These are phyloP conservation scores for Clavariopsis aquatica DNA, from an alignment of 495 filamentous ascomycete genomes.

Conservation along the genomic window DNA sequence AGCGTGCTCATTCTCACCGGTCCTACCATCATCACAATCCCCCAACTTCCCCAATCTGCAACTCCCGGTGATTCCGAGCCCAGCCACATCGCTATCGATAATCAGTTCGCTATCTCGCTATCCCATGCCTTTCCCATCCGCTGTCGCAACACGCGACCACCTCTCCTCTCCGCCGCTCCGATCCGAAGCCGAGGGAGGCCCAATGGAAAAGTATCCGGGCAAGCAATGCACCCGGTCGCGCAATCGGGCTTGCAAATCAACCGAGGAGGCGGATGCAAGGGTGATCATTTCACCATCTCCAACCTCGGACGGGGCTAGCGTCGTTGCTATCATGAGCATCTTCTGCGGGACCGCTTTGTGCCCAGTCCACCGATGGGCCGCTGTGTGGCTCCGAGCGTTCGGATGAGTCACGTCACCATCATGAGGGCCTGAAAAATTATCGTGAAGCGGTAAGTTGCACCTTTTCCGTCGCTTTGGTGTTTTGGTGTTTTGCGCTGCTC, in stretches of 20 bases:
- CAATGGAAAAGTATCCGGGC: not conserved
- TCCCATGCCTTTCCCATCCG: not conserved
- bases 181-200: not conserved
- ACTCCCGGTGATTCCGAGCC: not conserved
- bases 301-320: no score
- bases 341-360: no score
- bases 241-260: not conserved
- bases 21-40: not conserved
- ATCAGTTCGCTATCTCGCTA: not conserved
- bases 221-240: not conserved
- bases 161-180: not conserved
- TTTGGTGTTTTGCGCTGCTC: no score
- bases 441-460: no score
- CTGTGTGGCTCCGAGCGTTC: no score
- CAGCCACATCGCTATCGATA: not conserved
- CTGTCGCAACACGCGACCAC: not conserved
- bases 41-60: not conserved
- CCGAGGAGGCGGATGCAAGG: not conserved
- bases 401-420: no score
- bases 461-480: no score
- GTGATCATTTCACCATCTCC: not conserved
- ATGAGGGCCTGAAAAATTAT: no score
- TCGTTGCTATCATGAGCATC: no score
- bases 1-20: not conserved
- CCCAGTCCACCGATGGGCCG: no score